These are phyloP conservation scores for Ligustrum vulgare DNA, from an alignment of 257 asterid genomes.

Conservation along the genomic window DNA sequence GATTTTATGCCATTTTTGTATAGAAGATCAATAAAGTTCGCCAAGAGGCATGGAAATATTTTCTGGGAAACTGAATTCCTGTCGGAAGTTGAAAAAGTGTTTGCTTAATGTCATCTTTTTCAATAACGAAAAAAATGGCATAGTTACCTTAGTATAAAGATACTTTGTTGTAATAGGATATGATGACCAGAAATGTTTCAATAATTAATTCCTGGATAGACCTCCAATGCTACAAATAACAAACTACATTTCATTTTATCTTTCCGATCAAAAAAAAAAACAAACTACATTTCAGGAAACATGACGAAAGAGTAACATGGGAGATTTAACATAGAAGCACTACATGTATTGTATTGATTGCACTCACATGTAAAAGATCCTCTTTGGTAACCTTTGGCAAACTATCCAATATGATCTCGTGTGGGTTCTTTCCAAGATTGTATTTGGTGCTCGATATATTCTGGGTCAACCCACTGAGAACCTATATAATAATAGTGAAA, in stretches of 20 bases:
- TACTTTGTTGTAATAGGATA: conserved; percentile 86
- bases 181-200: conserved; percentile 97
- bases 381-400: conserved; percentile 73
- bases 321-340: not conserved
- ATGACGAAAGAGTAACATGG: conserved; percentile 6
- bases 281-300: conserved; percentile 5
- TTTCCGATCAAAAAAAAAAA: no score
- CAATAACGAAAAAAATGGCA: conserved; percentile 7
- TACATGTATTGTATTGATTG: not conserved
- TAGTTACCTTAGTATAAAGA: conserved; percentile 67
- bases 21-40: not conserved
- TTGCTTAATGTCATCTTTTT: not conserved
- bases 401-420: conserved; percentile 72
- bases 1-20: not conserved
- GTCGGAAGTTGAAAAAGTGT: not conserved
- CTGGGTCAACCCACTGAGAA: conserved; percentile 69
- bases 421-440: conserved; percentile 79
- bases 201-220: conserved; percentile 86
- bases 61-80: conserved; percentile 1
- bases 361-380: conserved; percentile 76
- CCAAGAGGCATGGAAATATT: not conserved
- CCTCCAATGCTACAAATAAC: conserved; percentile 71
- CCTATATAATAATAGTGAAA: conserved; percentile 43
- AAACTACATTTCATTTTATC: no score
- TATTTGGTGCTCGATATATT: conserved; percentile 82